Evolutionary conservation across 176 grass and related monocot species (phyloP).

Genomic region (Phyllostachys edulis): DNA sequence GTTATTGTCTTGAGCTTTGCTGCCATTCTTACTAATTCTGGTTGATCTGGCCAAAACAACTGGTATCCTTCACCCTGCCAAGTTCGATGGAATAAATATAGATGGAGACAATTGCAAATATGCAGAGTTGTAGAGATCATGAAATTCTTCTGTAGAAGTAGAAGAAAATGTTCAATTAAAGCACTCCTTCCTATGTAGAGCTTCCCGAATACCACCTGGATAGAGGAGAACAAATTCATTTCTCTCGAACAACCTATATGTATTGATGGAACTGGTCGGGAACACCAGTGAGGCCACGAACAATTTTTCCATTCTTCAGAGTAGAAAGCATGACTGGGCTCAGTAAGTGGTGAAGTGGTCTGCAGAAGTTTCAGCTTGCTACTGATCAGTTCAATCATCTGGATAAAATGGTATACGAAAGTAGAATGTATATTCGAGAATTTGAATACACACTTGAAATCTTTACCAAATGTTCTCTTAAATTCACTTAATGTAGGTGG

Average conservation of each 20-base stretch:
- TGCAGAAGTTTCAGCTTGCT: constrained; percentile 31
- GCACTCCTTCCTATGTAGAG: constrained; percentile 64
- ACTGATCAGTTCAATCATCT: background rate
- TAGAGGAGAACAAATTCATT: constrained; percentile 64
- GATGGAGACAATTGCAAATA: background rate
- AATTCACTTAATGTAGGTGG: constrained; percentile 71
- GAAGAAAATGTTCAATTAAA: background rate
- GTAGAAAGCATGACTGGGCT: constrained; percentile 64
- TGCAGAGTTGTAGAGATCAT: background rate
- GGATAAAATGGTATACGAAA: background rate
- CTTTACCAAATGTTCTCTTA: constrained; percentile 51
- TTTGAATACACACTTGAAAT: constrained; percentile 33
- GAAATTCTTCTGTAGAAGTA: background rate
- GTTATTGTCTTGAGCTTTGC: no score
- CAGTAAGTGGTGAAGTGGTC: constrained; percentile 36
- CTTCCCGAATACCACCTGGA: constrained; percentile 68
- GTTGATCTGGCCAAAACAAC: constrained; percentile 89
- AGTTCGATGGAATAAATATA: constrained; percentile 26
- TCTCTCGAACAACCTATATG: constrained; percentile 55
- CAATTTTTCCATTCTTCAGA: constrained; percentile 48
- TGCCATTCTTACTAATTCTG: constrained; percentile 99
- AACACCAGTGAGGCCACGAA: constrained; percentile 56
- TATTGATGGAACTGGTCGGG: constrained; percentile 49
- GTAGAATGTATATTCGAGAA: background rate
- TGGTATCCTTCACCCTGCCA: constrained; percentile 83